phyloP scores from a whole-genome alignment of 805 yeast genomes.

The Lipomyces spencermartinsiae region DNA sequence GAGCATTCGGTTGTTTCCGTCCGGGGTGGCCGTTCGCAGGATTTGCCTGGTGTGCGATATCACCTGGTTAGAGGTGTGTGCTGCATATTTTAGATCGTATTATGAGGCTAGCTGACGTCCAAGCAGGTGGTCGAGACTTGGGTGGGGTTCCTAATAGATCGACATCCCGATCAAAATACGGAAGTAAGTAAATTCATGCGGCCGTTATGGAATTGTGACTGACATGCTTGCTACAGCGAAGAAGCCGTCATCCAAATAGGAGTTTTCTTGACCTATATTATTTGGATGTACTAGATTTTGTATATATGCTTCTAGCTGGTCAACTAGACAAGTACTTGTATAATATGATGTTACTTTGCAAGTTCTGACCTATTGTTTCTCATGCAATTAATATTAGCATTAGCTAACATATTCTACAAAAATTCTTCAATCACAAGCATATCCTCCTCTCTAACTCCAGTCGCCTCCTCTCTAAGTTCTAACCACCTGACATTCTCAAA shows the following conservation, averaged over 20 bases:
- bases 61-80: slow-evolving; percentile 83
- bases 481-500: slow-evolving; percentile 54
- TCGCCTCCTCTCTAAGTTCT: slow-evolving; percentile 51
- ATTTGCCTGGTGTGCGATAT: slow-evolving; percentile 97
- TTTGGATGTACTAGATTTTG: not conserved
- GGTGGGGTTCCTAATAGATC: slow-evolving; percentile 94
- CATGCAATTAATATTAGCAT: not conserved
- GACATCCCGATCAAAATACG: slow-evolving; percentile 90
- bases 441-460: slow-evolving; percentile 45
- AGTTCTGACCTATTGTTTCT: not conserved
- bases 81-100: not conserved
- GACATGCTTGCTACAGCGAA: slow-evolving; percentile 16
- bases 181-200: slow-evolving; percentile 64
- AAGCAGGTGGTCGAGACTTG: slow-evolving; percentile 68
- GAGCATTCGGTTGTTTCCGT: slow-evolving; percentile 96
- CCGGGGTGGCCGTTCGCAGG: slow-evolving; percentile 98
- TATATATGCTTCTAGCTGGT: not conserved
- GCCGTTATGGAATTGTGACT: not conserved
- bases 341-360: not conserved
- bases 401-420: slow-evolving; percentile 11
- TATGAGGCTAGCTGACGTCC: not conserved
- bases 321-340: not conserved
- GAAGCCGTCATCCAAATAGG: slow-evolving; percentile 18
- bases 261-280: not conserved
- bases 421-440: slow-evolving; percentile 13